A percentile compares a stretch with the other conserved stretches of the same genome.
Evolutionary conservation across 352 stramenopile genomes (phyloP).

Genomic region (Pythium monospermum): DNA sequence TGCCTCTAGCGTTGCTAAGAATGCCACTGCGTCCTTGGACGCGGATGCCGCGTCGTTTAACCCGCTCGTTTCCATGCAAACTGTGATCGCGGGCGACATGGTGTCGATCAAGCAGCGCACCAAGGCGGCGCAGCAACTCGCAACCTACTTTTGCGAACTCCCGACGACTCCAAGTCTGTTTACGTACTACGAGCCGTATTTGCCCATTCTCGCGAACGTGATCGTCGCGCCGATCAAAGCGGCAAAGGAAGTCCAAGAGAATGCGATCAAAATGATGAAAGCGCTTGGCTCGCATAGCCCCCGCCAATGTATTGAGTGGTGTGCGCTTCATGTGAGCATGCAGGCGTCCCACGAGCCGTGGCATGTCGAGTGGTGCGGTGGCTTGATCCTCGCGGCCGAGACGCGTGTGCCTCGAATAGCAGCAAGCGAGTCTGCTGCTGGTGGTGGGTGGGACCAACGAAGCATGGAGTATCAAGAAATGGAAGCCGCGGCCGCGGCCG

Average conservation of each 20-base stretch:
- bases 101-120: constrained; percentile 29
- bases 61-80: constrained; percentile 22
- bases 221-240: constrained; percentile 22
- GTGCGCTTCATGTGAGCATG: constrained; percentile 19
- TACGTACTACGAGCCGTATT: constrained; percentile 25
- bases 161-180: constrained; percentile 24
- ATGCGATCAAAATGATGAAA: constrained; percentile 23
- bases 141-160: constrained; percentile 19
- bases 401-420: constrained; percentile 12
- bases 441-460: constrained; percentile 12
- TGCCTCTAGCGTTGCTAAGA: not conserved
- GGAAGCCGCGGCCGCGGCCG: constrained; percentile 11
- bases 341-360: constrained; percentile 11
- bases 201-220: constrained; percentile 18
- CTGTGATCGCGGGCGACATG: constrained; percentile 20
- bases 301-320: constrained; percentile 24
- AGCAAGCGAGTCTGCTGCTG: not conserved
- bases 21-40: not conserved
- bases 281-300: constrained; percentile 22
- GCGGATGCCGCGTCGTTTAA: constrained; percentile 16
- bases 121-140: constrained; percentile 28
- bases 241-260: constrained; percentile 23
- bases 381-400: constrained; percentile 19
- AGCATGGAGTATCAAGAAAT: constrained; percentile 21
- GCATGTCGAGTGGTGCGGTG: constrained; percentile 26